A percentile compares a stretch with the other conserved stretches of the same genome.
Conservation (phyloP, 2,329 filamentous ascomycete genomes). For the Kalmusia sp. region DNA sequence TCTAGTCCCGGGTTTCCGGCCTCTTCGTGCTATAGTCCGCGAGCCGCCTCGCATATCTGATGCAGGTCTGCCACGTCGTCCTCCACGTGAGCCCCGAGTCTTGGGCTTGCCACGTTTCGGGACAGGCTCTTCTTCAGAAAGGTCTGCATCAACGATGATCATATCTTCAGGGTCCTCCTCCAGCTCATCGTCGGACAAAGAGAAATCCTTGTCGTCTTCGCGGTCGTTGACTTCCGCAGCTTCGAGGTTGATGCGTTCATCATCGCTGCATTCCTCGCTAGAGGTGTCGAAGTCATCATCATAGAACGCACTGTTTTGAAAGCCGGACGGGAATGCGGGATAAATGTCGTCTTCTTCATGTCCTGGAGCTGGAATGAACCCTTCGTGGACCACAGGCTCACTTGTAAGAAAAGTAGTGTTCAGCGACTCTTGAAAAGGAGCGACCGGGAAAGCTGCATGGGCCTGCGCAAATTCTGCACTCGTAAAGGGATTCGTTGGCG, state of each 20-base stretch:
- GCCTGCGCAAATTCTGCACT: constrained; percentile 10
- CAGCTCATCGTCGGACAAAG: constrained; percentile 34
- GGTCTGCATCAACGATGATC: constrained; percentile 36
- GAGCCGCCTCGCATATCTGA: constrained; percentile 33
- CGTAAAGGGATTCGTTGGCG: neutral
- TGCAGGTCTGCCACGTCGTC: constrained; percentile 33
- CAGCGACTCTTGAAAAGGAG: constrained; percentile 29
- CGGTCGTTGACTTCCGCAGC: constrained; percentile 39
- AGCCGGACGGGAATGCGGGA: constrained; percentile 24
- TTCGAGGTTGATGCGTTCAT: constrained; percentile 36
- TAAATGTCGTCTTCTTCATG: constrained; percentile 41
- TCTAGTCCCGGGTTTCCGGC: constrained; percentile 29
- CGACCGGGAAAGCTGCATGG: constrained; percentile 16
- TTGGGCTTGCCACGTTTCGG: constrained; percentile 26
- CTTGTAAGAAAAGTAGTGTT: constrained; percentile 28
- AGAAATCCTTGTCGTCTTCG: constrained; percentile 45
- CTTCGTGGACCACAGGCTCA: constrained; percentile 47
- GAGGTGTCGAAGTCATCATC: constrained; percentile 31
- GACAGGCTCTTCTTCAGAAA: constrained; percentile 27
- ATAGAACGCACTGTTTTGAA: constrained; percentile 28
- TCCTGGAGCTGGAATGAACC: constrained; percentile 47
- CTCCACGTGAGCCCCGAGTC: constrained; percentile 24
- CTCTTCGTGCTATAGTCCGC: constrained; percentile 24
- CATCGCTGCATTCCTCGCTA: constrained; percentile 35
- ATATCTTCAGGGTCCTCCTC: constrained; percentile 41